Percentiles rank a stretch among this genome's conserved stretches.
These are phyloP conservation scores for Pilaira anomala DNA, from an alignment of 192 early-diverging fungal genomes.

Conservation along the genomic window DNA sequence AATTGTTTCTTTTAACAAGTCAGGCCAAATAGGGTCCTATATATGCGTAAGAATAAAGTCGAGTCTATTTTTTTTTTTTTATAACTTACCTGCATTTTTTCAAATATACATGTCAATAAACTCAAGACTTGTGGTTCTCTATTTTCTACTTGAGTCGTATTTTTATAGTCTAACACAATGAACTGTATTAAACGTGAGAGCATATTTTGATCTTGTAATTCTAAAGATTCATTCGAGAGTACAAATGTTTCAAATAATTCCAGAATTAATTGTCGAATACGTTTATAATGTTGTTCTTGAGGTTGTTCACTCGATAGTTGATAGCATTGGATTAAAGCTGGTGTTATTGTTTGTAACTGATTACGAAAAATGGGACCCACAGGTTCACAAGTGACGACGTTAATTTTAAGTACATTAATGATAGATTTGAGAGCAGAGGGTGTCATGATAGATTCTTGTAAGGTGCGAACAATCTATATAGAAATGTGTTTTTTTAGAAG, in stretches of 20 bases:
- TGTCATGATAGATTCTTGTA: not conserved
- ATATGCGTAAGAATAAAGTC: not conserved
- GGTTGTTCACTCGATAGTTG: not conserved
- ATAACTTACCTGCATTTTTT: slow-evolving; percentile 9
- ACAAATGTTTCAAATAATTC: slow-evolving; percentile 13
- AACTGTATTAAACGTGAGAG: slow-evolving; percentile 8
- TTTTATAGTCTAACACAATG: slow-evolving; percentile 9
- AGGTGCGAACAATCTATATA: slow-evolving; percentile 8
- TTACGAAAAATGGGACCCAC: slow-evolving; percentile 12
- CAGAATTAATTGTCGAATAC: slow-evolving; percentile 7
- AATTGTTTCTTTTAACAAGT: slow-evolving; percentile 1
- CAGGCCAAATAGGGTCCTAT: slow-evolving; percentile 9
- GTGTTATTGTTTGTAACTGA: slow-evolving; percentile 12
- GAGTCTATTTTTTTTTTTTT: not conserved
- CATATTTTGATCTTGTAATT: slow-evolving; percentile 5
- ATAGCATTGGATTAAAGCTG: slow-evolving; percentile 1
- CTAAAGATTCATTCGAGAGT: slow-evolving; percentile 1
- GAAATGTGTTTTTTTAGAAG: not conserved
- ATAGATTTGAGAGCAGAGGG: slow-evolving; percentile 3
- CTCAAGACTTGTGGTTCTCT: slow-evolving; percentile 10
- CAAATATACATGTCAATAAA: slow-evolving; percentile 14
- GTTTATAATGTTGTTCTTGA: not conserved
- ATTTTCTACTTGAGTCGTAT: not conserved
- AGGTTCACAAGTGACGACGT: slow-evolving; percentile 10
- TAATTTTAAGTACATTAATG: slow-evolving; percentile 15